Evolutionary conservation across 441 rosid species (phyloP).

Genomic region (Adansonia rubrostipa): DNA sequence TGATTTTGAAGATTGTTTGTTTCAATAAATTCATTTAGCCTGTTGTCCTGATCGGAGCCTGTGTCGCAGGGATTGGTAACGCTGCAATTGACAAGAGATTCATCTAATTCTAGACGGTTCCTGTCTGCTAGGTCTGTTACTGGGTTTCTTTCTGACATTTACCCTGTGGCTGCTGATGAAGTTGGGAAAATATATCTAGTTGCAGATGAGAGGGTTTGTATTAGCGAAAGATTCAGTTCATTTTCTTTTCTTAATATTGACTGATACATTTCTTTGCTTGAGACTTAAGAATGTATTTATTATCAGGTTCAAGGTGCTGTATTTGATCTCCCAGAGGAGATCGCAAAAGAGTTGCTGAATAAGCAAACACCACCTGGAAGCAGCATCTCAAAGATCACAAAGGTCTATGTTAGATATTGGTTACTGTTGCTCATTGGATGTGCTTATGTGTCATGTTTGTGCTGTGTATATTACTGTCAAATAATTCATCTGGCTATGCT

Average conservation of each 20-base stretch:
- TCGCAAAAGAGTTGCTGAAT: conserved; percentile 76
- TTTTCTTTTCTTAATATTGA: conserved; percentile 11
- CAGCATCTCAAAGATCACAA: conserved; percentile 68
- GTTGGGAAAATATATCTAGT: conserved; percentile 83
- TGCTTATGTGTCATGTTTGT: neutral
- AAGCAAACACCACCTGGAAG: conserved; percentile 82
- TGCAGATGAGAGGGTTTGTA: conserved; percentile 86
- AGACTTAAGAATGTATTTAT: conserved; percentile 16
- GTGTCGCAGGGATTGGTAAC: conserved; percentile 83
- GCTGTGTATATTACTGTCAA: neutral
- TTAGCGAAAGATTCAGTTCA: conserved; percentile 10
- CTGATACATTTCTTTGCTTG: conserved; percentile 9
- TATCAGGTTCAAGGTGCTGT: conserved; percentile 94
- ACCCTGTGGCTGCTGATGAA: conserved; percentile 85
- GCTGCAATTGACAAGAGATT: conserved; percentile 80
- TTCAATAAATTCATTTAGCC: neutral
- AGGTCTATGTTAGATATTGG: conserved; percentile 52
- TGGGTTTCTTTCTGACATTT: conserved; percentile 83
- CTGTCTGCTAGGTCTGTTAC: conserved; percentile 88
- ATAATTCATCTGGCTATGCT: neutral
- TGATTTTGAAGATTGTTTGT: conserved; percentile 9
- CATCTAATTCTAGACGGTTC: conserved; percentile 66
- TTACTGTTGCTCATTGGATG: neutral
- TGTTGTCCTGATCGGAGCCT: neutral
- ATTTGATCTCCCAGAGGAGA: conserved; percentile 95